Evolutionary conservation across 2,329 filamentous ascomycete genomes (phyloP).

Genomic region (Calonectria honghensis): DNA sequence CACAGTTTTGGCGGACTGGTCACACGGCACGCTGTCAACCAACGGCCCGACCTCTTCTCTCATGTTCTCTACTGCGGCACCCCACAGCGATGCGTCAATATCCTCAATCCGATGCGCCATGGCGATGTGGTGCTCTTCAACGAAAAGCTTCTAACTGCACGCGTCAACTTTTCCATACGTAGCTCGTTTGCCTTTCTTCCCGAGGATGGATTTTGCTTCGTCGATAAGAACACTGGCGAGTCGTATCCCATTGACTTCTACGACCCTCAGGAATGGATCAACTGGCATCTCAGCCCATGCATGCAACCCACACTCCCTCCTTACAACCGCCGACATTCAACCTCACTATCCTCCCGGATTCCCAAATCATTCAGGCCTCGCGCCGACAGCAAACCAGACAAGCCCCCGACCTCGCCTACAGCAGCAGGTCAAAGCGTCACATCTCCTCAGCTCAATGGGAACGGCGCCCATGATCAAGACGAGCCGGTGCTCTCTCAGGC

Average conservation of each 20-base stretch:
- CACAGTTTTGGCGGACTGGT: slow-evolving; percentile 93
- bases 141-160: slow-evolving; percentile 90
- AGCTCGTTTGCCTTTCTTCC: slow-evolving; percentile 91
- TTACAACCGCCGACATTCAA: slow-evolving; percentile 62
- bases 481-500: slow-evolving; percentile 52
- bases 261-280: slow-evolving; percentile 85
- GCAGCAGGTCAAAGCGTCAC: slow-evolving; percentile 55
- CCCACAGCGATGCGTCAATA: slow-evolving; percentile 91
- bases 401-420: slow-evolving; percentile 47
- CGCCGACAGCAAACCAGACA: slow-evolving; percentile 65
- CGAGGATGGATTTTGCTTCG: slow-evolving; percentile 90
- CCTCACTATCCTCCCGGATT: slow-evolving; percentile 69
- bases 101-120: slow-evolving; percentile 90
- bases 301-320: slow-evolving; percentile 80
- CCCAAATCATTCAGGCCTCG: slow-evolving; percentile 67
- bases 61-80: slow-evolving; percentile 91
- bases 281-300: slow-evolving; percentile 86
- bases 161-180: slow-evolving; percentile 93
- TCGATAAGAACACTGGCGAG: slow-evolving; percentile 87
- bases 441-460: slow-evolving; percentile 53
- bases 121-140: slow-evolving; percentile 95
- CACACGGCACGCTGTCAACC: slow-evolving; percentile 90
- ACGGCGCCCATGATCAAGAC: slow-evolving; percentile 45
- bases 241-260: slow-evolving; percentile 91
- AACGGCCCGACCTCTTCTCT: slow-evolving; percentile 87